A percentile compares a stretch with the other conserved stretches of the same genome.
phyloP scores from a whole-genome alignment of 768 basidiomycete genomes.

The Auricularia cornea region DNA sequence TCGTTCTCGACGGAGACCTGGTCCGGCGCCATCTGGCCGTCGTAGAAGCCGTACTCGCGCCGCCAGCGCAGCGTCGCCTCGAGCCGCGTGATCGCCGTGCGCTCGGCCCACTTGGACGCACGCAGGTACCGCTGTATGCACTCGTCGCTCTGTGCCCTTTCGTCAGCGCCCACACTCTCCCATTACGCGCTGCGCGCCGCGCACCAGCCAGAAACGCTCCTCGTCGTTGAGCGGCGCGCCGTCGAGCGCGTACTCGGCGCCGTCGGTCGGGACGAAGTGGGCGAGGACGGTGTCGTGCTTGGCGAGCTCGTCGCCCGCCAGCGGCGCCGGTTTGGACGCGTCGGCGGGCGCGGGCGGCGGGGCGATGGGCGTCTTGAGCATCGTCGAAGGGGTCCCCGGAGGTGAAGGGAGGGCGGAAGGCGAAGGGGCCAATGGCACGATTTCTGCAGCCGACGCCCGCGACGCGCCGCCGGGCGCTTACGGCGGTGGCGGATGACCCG shows the following conservation, averaged over 20 bases:
- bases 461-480: too few relatives aligned
- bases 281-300: neutral
- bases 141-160: conserved; percentile 4
- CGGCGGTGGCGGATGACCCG: too few relatives aligned
- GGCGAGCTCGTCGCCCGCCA: neutral
- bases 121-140: conserved; percentile 47
- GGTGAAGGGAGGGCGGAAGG: too few relatives aligned
- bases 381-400: neutral
- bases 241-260: neutral
- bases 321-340: neutral
- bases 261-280: neutral
- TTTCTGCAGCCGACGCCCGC: too few relatives aligned
- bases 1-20: conserved; percentile 72
- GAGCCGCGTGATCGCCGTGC: conserved; percentile 52
- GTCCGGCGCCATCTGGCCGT: conserved; percentile 44
- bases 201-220: conserved; percentile 71
- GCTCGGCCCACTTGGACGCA: conserved; percentile 61
- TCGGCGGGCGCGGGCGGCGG: neutral
- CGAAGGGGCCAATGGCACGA: too few relatives aligned
- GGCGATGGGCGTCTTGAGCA: neutral
- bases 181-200: neutral
- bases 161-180: neutral
- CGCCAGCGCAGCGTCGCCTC: conserved; percentile 74
- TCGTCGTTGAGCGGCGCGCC: conserved; percentile 37
- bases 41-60: conserved; percentile 64